Evolutionary conservation across 495 filamentous ascomycete species (phyloP).

Genomic region (Peziza echinospora): DNA sequence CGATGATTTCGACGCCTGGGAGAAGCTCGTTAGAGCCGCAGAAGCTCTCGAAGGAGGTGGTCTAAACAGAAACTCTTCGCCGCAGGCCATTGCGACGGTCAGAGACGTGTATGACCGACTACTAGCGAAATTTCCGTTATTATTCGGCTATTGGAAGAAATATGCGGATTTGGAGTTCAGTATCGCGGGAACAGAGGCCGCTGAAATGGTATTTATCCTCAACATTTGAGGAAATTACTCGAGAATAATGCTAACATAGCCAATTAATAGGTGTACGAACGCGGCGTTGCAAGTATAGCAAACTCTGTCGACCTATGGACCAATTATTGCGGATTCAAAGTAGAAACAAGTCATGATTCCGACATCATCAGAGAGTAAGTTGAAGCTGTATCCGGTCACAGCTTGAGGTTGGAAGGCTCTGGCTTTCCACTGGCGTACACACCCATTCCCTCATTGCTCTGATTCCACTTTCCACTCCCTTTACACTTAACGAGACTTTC

Average conservation of each 20-base stretch:
- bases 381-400: conserved; percentile 20
- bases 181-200: conserved; percentile 88
- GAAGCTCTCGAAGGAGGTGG: conserved; percentile 81
- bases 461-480: conserved; percentile 27
- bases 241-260: neutral
- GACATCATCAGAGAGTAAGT: conserved; percentile 99
- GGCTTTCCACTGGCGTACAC: neutral
- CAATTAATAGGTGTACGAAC: conserved; percentile 61
- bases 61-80: conserved; percentile 87
- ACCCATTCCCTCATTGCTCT: neutral
- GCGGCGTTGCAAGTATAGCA: conserved; percentile 78
- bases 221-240: neutral
- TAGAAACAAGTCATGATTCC: conserved; percentile 82
- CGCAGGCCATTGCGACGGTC: conserved; percentile 69
- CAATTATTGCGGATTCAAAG: conserved; percentile 92
- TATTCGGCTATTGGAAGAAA: conserved; percentile 99
- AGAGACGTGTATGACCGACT: conserved; percentile 78
- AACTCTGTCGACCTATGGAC: conserved; percentile 92
- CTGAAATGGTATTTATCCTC: conserved; percentile 59
- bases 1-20: conserved; percentile 90
- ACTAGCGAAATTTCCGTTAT: conserved; percentile 79
- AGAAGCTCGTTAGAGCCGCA: conserved; percentile 64
- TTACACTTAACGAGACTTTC: conserved; percentile 6
- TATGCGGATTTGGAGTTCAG: conserved; percentile 97
- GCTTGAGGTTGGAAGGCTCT: neutral